phyloP scores from a whole-genome alignment of 805 yeast species.

The Spathaspora girioi region DNA sequence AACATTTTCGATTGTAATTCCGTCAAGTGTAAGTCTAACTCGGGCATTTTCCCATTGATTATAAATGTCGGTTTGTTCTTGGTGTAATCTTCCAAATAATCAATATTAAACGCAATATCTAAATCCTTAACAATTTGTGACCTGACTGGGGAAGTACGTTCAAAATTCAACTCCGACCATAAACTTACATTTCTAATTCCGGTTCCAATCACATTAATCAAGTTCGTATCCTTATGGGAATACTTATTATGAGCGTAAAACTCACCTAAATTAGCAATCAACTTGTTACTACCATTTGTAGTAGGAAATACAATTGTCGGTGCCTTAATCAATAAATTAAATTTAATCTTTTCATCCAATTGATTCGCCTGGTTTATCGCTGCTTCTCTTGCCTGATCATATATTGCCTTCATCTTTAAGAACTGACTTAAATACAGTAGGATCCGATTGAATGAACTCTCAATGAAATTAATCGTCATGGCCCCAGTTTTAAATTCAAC shows the following conservation, averaged over 20 bases:
- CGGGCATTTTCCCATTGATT: slow-evolving; percentile 57
- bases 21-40: slow-evolving; percentile 61
- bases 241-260: slow-evolving; percentile 66
- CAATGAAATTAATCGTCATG: slow-evolving; percentile 71
- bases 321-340: slow-evolving; percentile 70
- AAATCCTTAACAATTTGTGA: slow-evolving; percentile 65
- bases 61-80: slow-evolving; percentile 45
- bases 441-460: slow-evolving; percentile 70
- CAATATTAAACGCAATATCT: slow-evolving; percentile 58
- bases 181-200: slow-evolving; percentile 73
- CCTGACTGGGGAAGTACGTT: slow-evolving; percentile 38
- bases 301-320: slow-evolving; percentile 82
- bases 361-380: slow-evolving; percentile 80
- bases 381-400: slow-evolving; percentile 83
- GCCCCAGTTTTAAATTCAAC: slow-evolving; percentile 73
- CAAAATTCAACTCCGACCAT: slow-evolving; percentile 56
- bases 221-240: slow-evolving; percentile 18
- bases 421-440: slow-evolving; percentile 68
- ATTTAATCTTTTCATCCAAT: slow-evolving; percentile 57
- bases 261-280: slow-evolving; percentile 60
- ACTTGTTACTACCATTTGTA: slow-evolving; percentile 15
- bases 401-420: slow-evolving; percentile 81
- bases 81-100: slow-evolving; percentile 43
- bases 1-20: slow-evolving; percentile 68
- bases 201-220: slow-evolving; percentile 51